A percentile compares a stretch with the other conserved stretches of the same genome.
These are phyloP conservation scores for Jatropha multifida DNA, from an alignment of 441 rosid genomes.

Conservation along the genomic window DNA sequence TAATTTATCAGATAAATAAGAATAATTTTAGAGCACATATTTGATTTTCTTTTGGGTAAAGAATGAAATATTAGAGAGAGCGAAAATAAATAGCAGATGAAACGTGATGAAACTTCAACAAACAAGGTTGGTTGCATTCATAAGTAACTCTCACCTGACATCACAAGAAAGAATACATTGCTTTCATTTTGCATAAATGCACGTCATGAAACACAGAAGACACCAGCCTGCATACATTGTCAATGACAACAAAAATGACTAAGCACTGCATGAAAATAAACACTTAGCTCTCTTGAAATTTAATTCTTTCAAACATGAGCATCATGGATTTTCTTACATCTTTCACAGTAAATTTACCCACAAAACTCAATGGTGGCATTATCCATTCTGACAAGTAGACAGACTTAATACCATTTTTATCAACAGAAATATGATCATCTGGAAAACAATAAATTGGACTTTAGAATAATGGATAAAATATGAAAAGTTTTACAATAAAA, in stretches of 20 bases:
- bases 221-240: conserved; percentile 17
- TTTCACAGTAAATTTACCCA: conserved; percentile 58
- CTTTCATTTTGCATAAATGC: neutral
- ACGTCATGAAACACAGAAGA: conserved; percentile 8
- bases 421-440: conserved; percentile 41
- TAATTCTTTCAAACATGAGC: neutral
- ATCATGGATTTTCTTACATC: conserved; percentile 43
- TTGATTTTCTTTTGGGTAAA: too few relatives aligned
- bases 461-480: neutral
- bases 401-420: conserved; percentile 21
- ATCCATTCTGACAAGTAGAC: conserved; percentile 59
- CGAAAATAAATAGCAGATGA: neutral
- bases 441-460: conserved; percentile 21
- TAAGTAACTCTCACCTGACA: neutral
- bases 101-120: neutral
- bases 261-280: neutral
- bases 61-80: too few relatives aligned
- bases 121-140: neutral
- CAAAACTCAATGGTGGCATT: conserved; percentile 50
- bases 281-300: neutral
- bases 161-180: neutral
- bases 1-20: too few relatives aligned
- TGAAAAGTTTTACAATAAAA: neutral
- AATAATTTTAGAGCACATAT: too few relatives aligned
- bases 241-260: neutral